phyloP scores from a whole-genome alignment of 2,329 filamentous ascomycete genomes.

The Orbilia oligospora region DNA sequence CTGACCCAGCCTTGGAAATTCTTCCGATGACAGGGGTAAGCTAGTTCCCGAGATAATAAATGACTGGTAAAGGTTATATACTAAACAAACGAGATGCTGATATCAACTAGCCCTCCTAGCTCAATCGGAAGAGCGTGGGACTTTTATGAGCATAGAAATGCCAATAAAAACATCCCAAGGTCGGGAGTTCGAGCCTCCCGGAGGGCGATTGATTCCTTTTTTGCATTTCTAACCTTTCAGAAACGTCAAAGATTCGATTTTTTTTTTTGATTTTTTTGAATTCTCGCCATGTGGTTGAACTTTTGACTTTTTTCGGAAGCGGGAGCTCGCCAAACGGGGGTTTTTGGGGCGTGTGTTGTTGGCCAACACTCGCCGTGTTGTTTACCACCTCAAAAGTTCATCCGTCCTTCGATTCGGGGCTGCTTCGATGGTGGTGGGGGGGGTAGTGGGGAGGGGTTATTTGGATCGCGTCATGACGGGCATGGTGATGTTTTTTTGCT shows the following conservation, averaged over 20 bases:
- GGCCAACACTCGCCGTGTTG: no score
- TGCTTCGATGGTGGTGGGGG: no score
- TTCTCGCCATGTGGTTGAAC: background rate
- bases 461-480: no score
- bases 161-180: slow-evolving; percentile 36
- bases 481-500: no score
- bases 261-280: background rate
- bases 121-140: slow-evolving; percentile 57
- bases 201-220: slow-evolving; percentile 47
- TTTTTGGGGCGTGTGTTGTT: background rate
- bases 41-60: no score
- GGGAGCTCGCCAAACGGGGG: slow-evolving; percentile 1
- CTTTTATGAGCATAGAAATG: slow-evolving; percentile 26
- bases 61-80: background rate
- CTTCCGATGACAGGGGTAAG: no score
- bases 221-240: slow-evolving; percentile 4
- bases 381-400: no score
- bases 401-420: no score
- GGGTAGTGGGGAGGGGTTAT: no score
- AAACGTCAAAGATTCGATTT: background rate
- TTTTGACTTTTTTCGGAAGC: background rate
- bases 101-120: slow-evolving; percentile 39
- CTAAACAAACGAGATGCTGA: background rate
- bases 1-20: no score
- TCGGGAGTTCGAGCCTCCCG: slow-evolving; percentile 56